Evolutionary conservation across 345 rosid genomes (phyloP).

Genomic region (Populus alba): DNA sequence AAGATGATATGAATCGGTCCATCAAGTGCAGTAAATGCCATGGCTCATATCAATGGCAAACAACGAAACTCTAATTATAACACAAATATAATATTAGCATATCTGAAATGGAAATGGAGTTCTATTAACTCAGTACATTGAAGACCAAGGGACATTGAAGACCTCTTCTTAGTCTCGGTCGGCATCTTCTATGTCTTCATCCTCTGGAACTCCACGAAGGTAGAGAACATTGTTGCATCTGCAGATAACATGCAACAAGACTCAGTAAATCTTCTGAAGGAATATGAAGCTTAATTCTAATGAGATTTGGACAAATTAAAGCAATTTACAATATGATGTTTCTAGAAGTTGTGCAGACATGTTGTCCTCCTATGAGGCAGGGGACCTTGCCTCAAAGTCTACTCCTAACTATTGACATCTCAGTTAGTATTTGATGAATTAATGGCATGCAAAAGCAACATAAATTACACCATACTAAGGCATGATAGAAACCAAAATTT

Average conservation of each 20-base stretch:
- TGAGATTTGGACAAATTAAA: neutral
- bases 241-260: constrained; percentile 6
- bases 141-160: neutral
- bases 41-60: neutral
- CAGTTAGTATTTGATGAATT: neutral
- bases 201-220: constrained; percentile 91
- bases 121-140: neutral
- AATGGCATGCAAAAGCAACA: neutral
- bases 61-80: neutral
- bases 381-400: neutral
- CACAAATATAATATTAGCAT: neutral
- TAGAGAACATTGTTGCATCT: constrained; percentile 94
- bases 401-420: neutral
- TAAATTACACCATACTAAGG: neutral
- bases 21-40: neutral
- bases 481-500: neutral
- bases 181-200: constrained; percentile 84
- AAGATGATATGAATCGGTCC: neutral
- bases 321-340: neutral
- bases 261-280: neutral
- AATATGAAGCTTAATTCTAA: neutral
- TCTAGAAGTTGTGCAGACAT: neutral
- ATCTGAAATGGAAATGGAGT: neutral
- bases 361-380: neutral
- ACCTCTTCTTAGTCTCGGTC: constrained; percentile 43